phyloP scores from a whole-genome alignment of 2,329 filamentous ascomycete species.

The Colletotrichum sp. region DNA sequence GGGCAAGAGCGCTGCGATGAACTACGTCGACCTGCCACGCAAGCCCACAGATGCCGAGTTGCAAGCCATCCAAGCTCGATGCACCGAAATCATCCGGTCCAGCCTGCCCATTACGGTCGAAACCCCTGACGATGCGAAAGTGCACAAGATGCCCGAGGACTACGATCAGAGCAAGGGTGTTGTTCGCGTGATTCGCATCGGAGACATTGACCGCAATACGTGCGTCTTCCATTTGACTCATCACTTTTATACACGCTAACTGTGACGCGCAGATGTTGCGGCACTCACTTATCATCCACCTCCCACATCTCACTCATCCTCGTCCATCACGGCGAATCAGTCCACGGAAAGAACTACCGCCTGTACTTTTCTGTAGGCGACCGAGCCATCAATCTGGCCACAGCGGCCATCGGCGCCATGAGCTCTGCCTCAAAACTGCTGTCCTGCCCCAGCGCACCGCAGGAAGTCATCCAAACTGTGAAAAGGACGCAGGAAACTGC shows the following conservation, averaged over 20 bases:
- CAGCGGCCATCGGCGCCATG: conserved; percentile 26
- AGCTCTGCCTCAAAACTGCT: conserved; percentile 27
- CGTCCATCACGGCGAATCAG: conserved; percentile 29
- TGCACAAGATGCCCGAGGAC: conserved; percentile 29
- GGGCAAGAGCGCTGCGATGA: conserved; percentile 29
- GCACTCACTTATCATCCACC: conserved; percentile 34
- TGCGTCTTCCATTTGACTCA: neutral
- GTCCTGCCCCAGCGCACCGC: conserved; percentile 26
- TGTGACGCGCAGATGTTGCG: conserved; percentile 27
- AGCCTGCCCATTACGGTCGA: conserved; percentile 29
- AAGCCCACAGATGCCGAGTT: conserved; percentile 30
- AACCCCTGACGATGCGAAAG: conserved; percentile 27
- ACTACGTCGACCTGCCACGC: conserved; percentile 34
- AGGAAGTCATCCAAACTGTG: conserved; percentile 25
- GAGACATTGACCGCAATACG: conserved; percentile 34
- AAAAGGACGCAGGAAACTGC: conserved; percentile 19
- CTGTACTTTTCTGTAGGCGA: conserved; percentile 33
- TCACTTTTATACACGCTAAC: neutral
- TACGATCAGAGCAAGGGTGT: conserved; percentile 34
- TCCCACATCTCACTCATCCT: conserved; percentile 34
- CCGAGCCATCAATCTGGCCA: conserved; percentile 28
- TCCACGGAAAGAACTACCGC: conserved; percentile 35
- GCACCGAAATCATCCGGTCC: conserved; percentile 28
- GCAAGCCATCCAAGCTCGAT: conserved; percentile 27
- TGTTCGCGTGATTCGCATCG: conserved; percentile 32